A percentile compares a stretch with the other conserved stretches of the same genome.
These are phyloP conservation scores for Scheffersomyces cryptocercus DNA, from an alignment of 1,139 yeast species.

Conservation along the genomic window DNA sequence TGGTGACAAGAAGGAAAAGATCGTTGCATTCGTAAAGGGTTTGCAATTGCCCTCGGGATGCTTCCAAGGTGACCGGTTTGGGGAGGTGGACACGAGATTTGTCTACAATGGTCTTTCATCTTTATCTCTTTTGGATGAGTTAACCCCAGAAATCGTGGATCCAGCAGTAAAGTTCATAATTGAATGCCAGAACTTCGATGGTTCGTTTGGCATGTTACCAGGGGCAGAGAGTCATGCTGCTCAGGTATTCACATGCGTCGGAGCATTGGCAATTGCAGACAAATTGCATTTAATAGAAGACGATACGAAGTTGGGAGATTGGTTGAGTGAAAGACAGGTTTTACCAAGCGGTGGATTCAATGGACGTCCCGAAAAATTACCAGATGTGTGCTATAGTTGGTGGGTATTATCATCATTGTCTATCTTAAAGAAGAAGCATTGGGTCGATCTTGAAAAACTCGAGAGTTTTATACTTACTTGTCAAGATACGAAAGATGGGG, in stretches of 20 bases:
- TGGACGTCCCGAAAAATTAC: conserved; percentile 94
- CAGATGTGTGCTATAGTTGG: conserved; percentile 98
- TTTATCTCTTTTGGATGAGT: conserved; percentile 64
- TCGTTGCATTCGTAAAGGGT: conserved; percentile 46
- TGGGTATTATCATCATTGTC: conserved; percentile 88
- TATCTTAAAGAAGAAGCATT: conserved; percentile 63
- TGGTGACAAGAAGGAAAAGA: conserved; percentile 17
- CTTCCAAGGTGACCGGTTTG: conserved; percentile 86
- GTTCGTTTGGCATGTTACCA: conserved; percentile 92
- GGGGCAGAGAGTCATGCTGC: conserved; percentile 97
- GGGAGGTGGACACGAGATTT: conserved; percentile 91
- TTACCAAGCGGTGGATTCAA: conserved; percentile 82
- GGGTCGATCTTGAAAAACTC: conserved; percentile 70
- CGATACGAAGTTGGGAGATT: conserved; percentile 59
- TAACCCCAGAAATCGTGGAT: conserved; percentile 60
- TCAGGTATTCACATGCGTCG: conserved; percentile 86
- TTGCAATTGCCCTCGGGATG: conserved; percentile 76
- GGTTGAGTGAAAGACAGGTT: conserved; percentile 94
- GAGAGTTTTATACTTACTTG: conserved; percentile 68
- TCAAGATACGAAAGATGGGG: conserved; percentile 81
- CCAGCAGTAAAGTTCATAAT: conserved; percentile 67
- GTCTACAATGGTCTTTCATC: conserved; percentile 80
- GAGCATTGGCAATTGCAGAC: conserved; percentile 69
- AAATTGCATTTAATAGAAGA: conserved; percentile 56
- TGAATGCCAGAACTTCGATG: conserved; percentile 86